phyloP scores from a whole-genome alignment of 73 alveolate genomes.

The Diophrys appendiculata region DNA sequence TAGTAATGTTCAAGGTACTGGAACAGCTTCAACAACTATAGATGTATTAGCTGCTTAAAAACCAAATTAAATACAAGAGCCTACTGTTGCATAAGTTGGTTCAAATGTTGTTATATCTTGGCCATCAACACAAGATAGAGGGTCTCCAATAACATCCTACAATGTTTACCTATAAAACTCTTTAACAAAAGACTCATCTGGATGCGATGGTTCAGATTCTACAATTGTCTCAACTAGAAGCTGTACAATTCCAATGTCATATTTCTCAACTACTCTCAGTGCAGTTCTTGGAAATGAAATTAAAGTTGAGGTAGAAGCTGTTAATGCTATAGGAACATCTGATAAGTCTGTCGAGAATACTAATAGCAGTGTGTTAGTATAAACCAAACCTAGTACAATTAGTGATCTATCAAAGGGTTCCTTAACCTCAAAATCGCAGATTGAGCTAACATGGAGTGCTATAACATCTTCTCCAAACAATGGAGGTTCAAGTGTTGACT shows the following conservation, averaged over 20 bases:
- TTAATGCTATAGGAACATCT: slow-evolving; percentile 5
- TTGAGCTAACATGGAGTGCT: slow-evolving; percentile 29
- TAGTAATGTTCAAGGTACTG: slow-evolving; percentile 24
- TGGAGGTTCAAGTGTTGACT: slow-evolving; percentile 48
- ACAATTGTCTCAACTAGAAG: slow-evolving; percentile 24
- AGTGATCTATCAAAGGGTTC: slow-evolving; percentile 25
- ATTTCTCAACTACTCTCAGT: slow-evolving; percentile 3
- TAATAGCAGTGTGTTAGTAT: slow-evolving; percentile 6
- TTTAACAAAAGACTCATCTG: too few species aligned
- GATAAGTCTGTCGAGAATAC: slow-evolving; percentile 17
- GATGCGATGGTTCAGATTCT: slow-evolving; percentile 49
- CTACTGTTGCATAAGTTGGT: slow-evolving; percentile 9
- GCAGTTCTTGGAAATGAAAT: neutral
- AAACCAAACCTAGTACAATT: slow-evolving; percentile 25
- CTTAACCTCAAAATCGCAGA: slow-evolving; percentile 15
- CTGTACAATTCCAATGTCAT: slow-evolving; percentile 32
- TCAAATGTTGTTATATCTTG: slow-evolving; percentile 37
- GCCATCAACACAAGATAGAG: slow-evolving; percentile 46
- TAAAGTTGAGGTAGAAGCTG: slow-evolving; percentile 14
- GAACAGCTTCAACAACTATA: neutral
- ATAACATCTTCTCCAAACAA: slow-evolving; percentile 31
- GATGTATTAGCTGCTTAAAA: slow-evolving; percentile 30
- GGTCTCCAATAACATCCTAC: slow-evolving; percentile 30
- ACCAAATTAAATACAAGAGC: slow-evolving; percentile 34
- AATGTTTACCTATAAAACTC: neutral